These are phyloP conservation scores for Tuber aestivum DNA, from an alignment of 495 filamentous ascomycete species.

Conservation along the genomic window DNA sequence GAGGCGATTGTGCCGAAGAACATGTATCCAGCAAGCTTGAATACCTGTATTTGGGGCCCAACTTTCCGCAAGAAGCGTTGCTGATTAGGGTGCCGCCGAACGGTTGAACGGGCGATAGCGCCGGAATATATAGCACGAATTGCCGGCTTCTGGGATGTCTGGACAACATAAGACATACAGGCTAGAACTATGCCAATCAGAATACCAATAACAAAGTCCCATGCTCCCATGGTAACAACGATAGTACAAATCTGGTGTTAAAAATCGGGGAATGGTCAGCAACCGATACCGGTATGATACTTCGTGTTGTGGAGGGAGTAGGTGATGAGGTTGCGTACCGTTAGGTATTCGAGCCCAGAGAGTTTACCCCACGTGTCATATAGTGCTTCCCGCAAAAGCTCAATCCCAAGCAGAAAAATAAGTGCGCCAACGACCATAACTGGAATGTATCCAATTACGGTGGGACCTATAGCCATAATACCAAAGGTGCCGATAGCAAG, in stretches of 20 bases:
- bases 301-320: background rate
- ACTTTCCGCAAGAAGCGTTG: slow-evolving; percentile 78
- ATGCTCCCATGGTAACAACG: slow-evolving; percentile 88
- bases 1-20: slow-evolving; percentile 97
- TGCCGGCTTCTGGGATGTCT: slow-evolving; percentile 80
- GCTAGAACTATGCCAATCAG: slow-evolving; percentile 85
- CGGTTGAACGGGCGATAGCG: slow-evolving; percentile 79
- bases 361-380: slow-evolving; percentile 83
- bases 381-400: slow-evolving; percentile 78
- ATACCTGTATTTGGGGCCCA: slow-evolving; percentile 77
- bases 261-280: background rate
- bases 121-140: slow-evolving; percentile 82
- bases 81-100: slow-evolving; percentile 82
- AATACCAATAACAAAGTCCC: slow-evolving; percentile 93
- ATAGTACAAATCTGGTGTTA: slow-evolving; percentile 68
- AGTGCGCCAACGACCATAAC: slow-evolving; percentile 93
- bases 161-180: slow-evolving; percentile 82
- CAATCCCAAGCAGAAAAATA: slow-evolving; percentile 90
- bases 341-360: slow-evolving; percentile 78
- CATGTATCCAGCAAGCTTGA: slow-evolving; percentile 84
- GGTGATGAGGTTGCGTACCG: slow-evolving; percentile 50
- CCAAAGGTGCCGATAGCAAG: slow-evolving; percentile 73
- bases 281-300: slow-evolving; percentile 39
- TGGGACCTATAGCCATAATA: slow-evolving; percentile 76
- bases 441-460: slow-evolving; percentile 86